These are phyloP conservation scores for Canavalia gladiata DNA, from an alignment of 306 rosid genomes.

Conservation along the genomic window DNA sequence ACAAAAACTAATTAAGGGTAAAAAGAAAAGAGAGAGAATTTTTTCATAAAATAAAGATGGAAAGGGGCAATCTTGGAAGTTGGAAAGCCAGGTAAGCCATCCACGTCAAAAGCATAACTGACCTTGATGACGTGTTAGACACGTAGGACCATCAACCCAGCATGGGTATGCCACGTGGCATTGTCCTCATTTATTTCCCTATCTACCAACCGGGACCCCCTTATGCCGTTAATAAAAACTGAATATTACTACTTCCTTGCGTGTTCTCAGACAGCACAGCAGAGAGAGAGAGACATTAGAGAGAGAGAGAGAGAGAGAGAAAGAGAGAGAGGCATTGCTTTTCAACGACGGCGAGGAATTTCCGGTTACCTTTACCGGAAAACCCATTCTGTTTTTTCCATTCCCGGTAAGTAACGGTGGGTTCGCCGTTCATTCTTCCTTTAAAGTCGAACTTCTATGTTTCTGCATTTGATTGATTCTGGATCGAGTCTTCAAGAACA, in stretches of 20 bases:
- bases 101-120: constrained; percentile 57
- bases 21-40: no score
- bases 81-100: constrained; percentile 49
- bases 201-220: constrained; percentile 57
- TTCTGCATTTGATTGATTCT: constrained; percentile 42
- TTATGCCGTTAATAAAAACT: constrained; percentile 69
- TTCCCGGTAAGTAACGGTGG: neutral
- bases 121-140: constrained; percentile 48
- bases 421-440: constrained; percentile 1
- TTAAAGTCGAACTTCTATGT: neutral
- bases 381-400: neutral
- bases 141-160: constrained; percentile 43
- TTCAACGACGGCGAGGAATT: constrained; percentile 21
- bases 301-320: neutral
- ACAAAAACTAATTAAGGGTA: neutral
- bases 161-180: constrained; percentile 60
- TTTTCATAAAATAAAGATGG: neutral
- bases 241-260: constrained; percentile 12
- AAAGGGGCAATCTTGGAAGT: constrained; percentile 7
- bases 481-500: constrained; percentile 43
- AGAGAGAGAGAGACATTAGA: constrained; percentile 1
- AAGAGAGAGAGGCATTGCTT: constrained; percentile 30
- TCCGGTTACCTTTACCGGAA: constrained; percentile 19
- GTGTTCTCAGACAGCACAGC: constrained; percentile 17
- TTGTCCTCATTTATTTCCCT: constrained; percentile 48